Percentiles rank a stretch among this genome's conserved stretches.
Evolutionary conservation across 441 rosid genomes (phyloP).

Genomic region (Aleurites moluccanus): DNA sequence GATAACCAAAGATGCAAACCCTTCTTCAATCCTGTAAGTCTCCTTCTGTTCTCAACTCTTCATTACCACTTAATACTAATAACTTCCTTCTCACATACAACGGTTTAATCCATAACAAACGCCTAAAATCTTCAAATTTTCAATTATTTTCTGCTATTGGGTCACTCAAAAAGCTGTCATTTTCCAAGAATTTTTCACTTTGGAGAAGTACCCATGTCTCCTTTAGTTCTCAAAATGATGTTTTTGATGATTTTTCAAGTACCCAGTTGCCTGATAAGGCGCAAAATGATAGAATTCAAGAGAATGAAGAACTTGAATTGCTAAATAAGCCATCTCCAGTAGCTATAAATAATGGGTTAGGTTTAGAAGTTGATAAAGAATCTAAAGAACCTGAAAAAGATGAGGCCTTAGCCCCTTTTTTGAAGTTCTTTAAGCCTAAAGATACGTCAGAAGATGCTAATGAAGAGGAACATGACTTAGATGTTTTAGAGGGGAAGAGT

Average conservation of each 20-base stretch:
- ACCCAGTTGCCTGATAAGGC: conserved; percentile 37
- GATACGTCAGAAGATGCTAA: conserved; percentile 34
- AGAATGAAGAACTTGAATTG: conserved; percentile 62
- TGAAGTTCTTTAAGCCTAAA: conserved; percentile 69
- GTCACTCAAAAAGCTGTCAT: conserved; percentile 12
- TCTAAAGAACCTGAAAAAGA: conserved; percentile 38
- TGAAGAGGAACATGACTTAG: conserved; percentile 29
- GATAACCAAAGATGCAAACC: conserved; percentile 56
- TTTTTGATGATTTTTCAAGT: conserved; percentile 38
- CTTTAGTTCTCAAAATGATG: conserved; percentile 47
- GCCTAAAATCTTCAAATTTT: conserved; percentile 24
- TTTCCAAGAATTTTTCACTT: conserved; percentile 27
- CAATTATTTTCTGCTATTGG: conserved; percentile 16
- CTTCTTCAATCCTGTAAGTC: conserved; percentile 56
- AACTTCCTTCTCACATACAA: conserved; percentile 12
- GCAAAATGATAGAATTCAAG: conserved; percentile 33
- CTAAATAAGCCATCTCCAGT: conserved; percentile 63
- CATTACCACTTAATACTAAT: conserved; percentile 22
- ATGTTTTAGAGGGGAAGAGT: conserved; percentile 29
- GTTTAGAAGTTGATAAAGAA: conserved; percentile 33
- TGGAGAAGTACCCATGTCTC: conserved; percentile 32
- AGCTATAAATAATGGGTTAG: conserved; percentile 28
- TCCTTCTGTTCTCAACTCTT: conserved; percentile 29
- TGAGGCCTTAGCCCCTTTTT: conserved; percentile 74
- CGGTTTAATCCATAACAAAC: conserved; percentile 21